Percentiles rank a stretch among this genome's conserved stretches.
phyloP scores from a whole-genome alignment of 768 basidiomycete genomes.

The Chlorophyllum brunneum region DNA sequence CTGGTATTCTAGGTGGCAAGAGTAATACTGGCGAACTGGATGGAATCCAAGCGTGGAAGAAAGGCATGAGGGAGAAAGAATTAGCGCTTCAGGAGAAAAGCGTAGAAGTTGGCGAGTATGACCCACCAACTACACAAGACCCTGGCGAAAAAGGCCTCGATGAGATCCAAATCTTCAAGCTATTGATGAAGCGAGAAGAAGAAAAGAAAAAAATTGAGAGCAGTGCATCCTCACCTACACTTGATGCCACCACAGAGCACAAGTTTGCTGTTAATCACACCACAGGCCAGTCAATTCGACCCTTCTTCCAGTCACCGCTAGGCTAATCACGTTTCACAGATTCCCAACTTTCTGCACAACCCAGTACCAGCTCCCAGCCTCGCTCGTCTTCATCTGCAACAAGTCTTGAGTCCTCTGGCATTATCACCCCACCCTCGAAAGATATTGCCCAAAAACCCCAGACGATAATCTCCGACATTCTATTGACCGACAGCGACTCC shows the following conservation, averaged over 20 bases:
- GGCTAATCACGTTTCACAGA: background rate
- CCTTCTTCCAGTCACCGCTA: background rate
- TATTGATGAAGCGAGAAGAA: conserved; percentile 80
- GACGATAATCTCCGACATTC: conserved; percentile 14
- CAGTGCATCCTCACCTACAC: conserved; percentile 2
- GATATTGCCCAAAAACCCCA: background rate
- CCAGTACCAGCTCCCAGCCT: background rate
- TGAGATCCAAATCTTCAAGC: conserved; percentile 80
- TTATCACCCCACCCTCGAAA: background rate
- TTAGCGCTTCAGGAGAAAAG: conserved; percentile 42
- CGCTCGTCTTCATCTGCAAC: background rate
- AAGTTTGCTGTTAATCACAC: background rate
- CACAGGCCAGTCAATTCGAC: background rate
- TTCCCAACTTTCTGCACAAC: background rate
- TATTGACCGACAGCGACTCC: conserved; percentile 4
- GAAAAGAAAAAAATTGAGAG: conserved; percentile 36
- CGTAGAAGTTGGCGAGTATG: conserved; percentile 10
- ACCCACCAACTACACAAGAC: conserved; percentile 9
- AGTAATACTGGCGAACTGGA: conserved; percentile 66
- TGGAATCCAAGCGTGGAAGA: conserved; percentile 86
- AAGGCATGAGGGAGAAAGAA: conserved; percentile 75
- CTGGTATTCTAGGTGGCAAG: conserved; percentile 64
- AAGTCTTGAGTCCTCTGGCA: background rate
- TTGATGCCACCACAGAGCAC: background rate
- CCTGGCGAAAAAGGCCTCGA: conserved; percentile 37